Conservation (phyloP, 179 eudicot species). For the Heliamphora pulchella region DNA sequence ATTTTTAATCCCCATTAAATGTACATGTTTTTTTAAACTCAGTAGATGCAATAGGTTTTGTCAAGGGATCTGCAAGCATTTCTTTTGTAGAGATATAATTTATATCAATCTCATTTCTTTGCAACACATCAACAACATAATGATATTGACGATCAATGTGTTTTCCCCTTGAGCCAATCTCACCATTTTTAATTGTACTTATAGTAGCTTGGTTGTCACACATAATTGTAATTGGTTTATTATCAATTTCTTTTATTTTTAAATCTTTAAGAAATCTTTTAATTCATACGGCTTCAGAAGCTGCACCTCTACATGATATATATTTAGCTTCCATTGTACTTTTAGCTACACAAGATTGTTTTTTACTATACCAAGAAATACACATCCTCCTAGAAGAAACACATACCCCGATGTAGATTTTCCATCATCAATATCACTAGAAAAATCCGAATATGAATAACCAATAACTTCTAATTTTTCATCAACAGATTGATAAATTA, state of each 20-base stretch:
- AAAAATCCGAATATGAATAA: background rate
- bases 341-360: background rate
- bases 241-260: background rate
- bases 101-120: no score
- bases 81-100: no score
- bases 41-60: no score
- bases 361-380: background rate
- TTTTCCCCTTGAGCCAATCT: background rate
- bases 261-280: background rate
- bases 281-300: background rate
- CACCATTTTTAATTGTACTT: background rate
- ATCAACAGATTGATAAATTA: background rate
- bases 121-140: no score
- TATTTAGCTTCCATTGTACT: background rate
- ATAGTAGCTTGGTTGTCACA: background rate
- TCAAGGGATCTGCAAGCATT: no score
- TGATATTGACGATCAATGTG: background rate
- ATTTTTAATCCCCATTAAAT: no score
- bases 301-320: background rate
- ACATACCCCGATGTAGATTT: background rate
- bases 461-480: background rate
- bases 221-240: background rate
- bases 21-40: no score
- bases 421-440: background rate
- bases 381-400: no score